Base-by-base conservation (phyloP, 2,329 filamentous ascomycete genomes). In the Sodiomyces alkalinus region DNA sequence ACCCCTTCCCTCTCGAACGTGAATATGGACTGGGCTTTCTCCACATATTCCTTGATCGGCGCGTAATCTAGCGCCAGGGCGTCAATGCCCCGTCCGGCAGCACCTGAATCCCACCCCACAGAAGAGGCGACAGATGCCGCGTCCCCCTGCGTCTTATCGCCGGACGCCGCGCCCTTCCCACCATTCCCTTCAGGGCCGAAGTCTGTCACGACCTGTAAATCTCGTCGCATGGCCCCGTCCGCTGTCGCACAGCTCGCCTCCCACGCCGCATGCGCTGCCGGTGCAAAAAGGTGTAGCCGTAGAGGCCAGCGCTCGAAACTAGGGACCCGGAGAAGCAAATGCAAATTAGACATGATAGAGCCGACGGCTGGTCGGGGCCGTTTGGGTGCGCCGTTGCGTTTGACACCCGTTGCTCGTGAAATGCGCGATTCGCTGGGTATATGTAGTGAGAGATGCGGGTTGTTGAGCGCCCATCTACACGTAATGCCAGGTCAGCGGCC, bases 221-320 rank as follows among this genome's bases (percentile, higher is more conserved):
- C 58, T 8, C 47, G 41, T 14, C 61, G 55, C 9, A 73, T 40
- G 17, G 56, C 45, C 27, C 62, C 59, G 27, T 60, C 49, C 3
- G 64, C 58, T 2, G 60, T 49, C 3, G 58, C 51, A 24, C 61
- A 62, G 60, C 68, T 74, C 27, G 51, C 59, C 12, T 62, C 47
- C 87, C 87, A 96, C 2, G 66, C 62, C 13, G 55, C 54, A 41
- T 79, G 66, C 0, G 82, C 74, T 33, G 87, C 80, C 3, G 59
- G 54, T 3, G 63, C 62, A 40, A 93, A 87, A 51, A 96, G 87
- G 15, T 80, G 74, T 26, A 94, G 47, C 29, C 68, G 68, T 29
- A 98, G 58, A 13, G 87, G 87, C 87, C 85, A 93, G 25, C 74
- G 61, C 11, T 62, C 58, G 47, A 96, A 96, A 48, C 81, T 90